These are phyloP conservation scores for Aureobasidium sp. DNA, from an alignment of 2,329 filamentous ascomycete genomes.

Conservation along the genomic window DNA sequence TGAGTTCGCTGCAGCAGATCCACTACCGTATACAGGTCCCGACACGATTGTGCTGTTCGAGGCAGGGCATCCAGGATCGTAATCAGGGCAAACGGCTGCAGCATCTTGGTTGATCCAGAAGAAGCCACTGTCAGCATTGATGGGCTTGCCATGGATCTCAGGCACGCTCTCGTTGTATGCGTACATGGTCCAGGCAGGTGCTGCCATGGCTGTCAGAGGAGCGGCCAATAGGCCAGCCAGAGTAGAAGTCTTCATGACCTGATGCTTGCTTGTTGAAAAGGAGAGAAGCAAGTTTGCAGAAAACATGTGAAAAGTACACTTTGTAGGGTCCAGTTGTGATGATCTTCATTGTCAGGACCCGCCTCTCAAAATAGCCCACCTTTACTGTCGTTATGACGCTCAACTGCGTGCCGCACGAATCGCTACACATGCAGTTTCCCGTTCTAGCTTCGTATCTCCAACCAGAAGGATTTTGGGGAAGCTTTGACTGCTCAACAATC, in stretches of 20 bases:
- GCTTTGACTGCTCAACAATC: not conserved
- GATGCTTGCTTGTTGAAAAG: not conserved
- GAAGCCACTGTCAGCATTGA: constrained; percentile 9
- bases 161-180: constrained; percentile 11
- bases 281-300: not conserved
- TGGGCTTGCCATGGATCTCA: constrained; percentile 9
- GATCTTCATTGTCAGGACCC: not conserved
- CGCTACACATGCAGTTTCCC: not conserved
- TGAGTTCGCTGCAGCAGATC: not conserved
- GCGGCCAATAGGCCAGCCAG: constrained; percentile 1
- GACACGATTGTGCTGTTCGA: constrained; percentile 6
- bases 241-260: constrained; percentile 5
- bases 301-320: not conserved
- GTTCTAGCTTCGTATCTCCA: not conserved
- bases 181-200: constrained; percentile 8
- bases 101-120: constrained; percentile 7
- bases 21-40: not conserved
- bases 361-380: not conserved
- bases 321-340: not conserved
- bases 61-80: constrained; percentile 8
- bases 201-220: constrained; percentile 3
- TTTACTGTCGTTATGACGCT: constrained; percentile 2
- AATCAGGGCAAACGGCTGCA: constrained; percentile 7
- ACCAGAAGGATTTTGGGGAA: not conserved
- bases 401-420: not conserved